Evolutionary conservation across 164 flowering plant genomes (phyloP).

Genomic region (Magnolia sinica): DNA sequence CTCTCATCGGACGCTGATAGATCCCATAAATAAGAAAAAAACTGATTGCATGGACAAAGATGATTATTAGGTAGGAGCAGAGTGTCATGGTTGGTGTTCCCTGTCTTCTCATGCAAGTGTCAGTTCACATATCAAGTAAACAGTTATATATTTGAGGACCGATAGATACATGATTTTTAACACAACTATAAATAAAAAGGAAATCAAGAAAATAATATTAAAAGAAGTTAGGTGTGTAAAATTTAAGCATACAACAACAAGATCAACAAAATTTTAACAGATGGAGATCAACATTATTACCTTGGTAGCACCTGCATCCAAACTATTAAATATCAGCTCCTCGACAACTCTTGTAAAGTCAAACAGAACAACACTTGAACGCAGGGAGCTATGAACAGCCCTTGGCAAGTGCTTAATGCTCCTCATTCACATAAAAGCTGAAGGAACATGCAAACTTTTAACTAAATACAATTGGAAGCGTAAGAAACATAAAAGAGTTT

Average conservation of each 20-base stretch:
- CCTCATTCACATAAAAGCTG: conserved; percentile 38
- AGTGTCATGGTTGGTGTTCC: too few species aligned
- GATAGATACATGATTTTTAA: not conserved
- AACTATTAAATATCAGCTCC: conserved; percentile 78
- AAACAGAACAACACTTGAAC: conserved; percentile 65
- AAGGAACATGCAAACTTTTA: conserved; percentile 1
- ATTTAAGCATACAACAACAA: not conserved
- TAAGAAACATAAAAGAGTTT: not conserved
- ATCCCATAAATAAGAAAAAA: not conserved
- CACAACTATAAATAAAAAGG: not conserved
- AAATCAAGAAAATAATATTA: not conserved
- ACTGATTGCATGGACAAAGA: not conserved
- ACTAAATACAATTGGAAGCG: not conserved
- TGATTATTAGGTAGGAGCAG: not conserved
- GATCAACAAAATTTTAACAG: not conserved
- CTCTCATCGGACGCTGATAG: too few species aligned
- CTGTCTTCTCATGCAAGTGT: too few species aligned
- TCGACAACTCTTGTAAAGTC: conserved; percentile 81
- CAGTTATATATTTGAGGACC: not conserved
- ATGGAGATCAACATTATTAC: conserved; percentile 28
- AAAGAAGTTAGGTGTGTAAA: not conserved
- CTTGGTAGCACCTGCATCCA: conserved; percentile 89
- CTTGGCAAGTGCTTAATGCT: conserved; percentile 64
- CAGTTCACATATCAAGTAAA: not conserved
- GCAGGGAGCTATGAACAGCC: conserved; percentile 56